Evolutionary conservation across 1,284 basidiomycete species (phyloP), one percentile per base, ranked within the genome.

Genomic region (Xerocomus alliaceus): DNA sequence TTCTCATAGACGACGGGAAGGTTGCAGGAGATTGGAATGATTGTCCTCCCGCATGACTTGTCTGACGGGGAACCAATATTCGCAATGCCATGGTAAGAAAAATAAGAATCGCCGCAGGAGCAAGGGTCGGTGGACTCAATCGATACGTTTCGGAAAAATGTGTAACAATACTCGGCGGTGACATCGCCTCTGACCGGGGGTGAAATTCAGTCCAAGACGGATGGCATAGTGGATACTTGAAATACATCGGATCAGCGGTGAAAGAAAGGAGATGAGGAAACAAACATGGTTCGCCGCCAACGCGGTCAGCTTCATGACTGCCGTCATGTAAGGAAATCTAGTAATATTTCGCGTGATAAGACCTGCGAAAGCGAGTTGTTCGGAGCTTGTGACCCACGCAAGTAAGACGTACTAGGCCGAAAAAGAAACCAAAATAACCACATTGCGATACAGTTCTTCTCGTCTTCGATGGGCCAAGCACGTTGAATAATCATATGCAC

Each of bases 361-460:
- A 60, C 81, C 88, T 91, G 63, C 31, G 52, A 54, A 64, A 35
- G 42, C 26, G 44, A 34, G 44, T 60, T 53, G 47, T 45, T 48
- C 54, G 46, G 44, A 42, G 32, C 35, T 50, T 26, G 42, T 12
- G 49, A 53, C 9, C 32, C 39, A 37, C 12, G 20, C 4, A 51
- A 32, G 34, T 5, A 50, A 24, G 22, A 79, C 86, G 69, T 63
- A 88, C 90, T 83, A 60, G 85, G 83, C 32, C 79, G 79, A 32
- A 91, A 71, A 48, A 90, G 75, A 63, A 90, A 84, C 89, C 90
- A 92, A 63, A 89, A 80, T n/a, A 91, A 68, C 89, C 89, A 92
- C 79, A 91, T 85, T 3, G 84, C 87, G 47, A 91, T 75, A 5
- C 86, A 78, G 58, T 82, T 85, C 31, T 80, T 75, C 56, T 79